A percentile compares a stretch with the other conserved stretches of the same genome.
These are phyloP conservation scores for Artemisia annua DNA, from an alignment of 129 eudicot genomes.

Conservation along the genomic window DNA sequence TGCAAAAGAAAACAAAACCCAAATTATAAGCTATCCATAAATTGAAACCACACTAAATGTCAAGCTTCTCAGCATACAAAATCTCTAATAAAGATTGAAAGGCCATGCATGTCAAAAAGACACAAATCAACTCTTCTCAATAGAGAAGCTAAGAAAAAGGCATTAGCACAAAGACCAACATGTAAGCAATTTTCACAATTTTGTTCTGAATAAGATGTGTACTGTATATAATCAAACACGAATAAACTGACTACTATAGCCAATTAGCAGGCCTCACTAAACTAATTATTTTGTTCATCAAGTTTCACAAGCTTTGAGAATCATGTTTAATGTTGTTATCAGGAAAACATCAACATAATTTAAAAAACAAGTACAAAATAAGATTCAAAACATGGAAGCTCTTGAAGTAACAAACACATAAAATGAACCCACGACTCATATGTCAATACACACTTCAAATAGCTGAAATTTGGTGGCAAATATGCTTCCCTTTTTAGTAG, in stretches of 20 bases:
- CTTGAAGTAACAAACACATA: neutral
- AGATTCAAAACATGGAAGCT: neutral
- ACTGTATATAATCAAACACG: neutral
- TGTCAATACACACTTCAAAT: conserved; percentile 9
- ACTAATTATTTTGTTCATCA: neutral
- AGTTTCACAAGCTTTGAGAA: neutral
- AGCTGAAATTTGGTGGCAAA: neutral
- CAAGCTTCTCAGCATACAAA: neutral
- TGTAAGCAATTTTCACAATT: neutral
- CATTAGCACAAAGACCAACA: neutral
- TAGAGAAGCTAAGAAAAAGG: neutral
- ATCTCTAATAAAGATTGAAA: neutral
- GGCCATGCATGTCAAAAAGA: conserved; percentile 2
- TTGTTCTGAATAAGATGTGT: neutral
- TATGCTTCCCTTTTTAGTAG: neutral
- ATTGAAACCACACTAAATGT: neutral
- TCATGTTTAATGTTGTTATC: neutral
- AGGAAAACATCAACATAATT: neutral
- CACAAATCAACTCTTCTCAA: neutral
- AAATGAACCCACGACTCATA: conserved; percentile 6
- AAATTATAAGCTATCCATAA: neutral
- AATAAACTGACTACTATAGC: neutral
- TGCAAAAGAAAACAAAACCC: conserved; percentile 30
- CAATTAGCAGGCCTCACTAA: neutral
- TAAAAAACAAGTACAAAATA: neutral